These are phyloP conservation scores for Kodamaea sp. DNA, from an alignment of 1,139 yeast genomes.

Conservation along the genomic window DNA sequence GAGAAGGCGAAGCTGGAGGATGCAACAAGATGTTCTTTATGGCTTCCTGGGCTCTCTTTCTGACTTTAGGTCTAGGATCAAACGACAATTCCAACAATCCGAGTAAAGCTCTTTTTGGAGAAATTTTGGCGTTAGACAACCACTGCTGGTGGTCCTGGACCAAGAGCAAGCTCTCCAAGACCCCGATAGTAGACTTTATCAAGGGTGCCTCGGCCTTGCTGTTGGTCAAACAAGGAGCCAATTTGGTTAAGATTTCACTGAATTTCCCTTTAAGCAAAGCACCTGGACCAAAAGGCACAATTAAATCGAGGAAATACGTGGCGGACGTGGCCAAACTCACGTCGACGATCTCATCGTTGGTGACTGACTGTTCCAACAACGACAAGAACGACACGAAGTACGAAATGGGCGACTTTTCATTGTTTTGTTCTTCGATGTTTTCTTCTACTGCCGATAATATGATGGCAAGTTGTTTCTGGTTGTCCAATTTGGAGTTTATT, in stretches of 20 bases:
- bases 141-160: constrained; percentile 84
- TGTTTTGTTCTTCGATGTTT: constrained; percentile 71
- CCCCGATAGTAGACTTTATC: constrained; percentile 80
- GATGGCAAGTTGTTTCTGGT: constrained; percentile 74
- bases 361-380: constrained; percentile 72
- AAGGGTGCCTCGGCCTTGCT: constrained; percentile 81
- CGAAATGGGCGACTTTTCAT: constrained; percentile 62
- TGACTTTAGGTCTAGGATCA: constrained; percentile 92
- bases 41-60: constrained; percentile 94
- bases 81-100: constrained; percentile 79
- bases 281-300: constrained; percentile 74
- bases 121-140: constrained; percentile 54
- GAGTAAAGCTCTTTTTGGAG: constrained; percentile 79
- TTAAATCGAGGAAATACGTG: constrained; percentile 78
- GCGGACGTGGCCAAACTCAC: constrained; percentile 68
- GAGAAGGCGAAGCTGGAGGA: constrained; percentile 83
- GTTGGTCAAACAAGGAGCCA: constrained; percentile 78
- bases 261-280: constrained; percentile 70
- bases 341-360: constrained; percentile 56
- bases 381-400: constrained; percentile 85
- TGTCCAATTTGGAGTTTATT: constrained; percentile 70
- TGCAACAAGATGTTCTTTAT: constrained; percentile 58
- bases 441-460: constrained; percentile 90
- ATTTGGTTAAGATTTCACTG: constrained; percentile 70
- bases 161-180: constrained; percentile 72